Percentiles rank a stretch among this genome's conserved stretches.
Evolutionary conservation across 805 yeast genomes (phyloP).

Genomic region (Candida nemodendra): DNA sequence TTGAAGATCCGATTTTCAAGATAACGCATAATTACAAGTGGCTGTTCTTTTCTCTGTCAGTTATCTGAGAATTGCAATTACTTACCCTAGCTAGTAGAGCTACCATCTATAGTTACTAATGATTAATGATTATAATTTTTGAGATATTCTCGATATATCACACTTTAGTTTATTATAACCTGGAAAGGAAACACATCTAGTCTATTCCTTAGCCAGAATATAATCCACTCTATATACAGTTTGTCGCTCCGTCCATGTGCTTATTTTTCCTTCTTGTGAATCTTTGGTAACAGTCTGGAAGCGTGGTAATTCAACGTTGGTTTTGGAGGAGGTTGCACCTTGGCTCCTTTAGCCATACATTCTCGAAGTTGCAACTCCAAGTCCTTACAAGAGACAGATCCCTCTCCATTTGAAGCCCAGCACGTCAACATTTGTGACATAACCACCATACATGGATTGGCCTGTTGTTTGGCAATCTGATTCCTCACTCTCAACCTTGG

Average conservation of each 20-base stretch:
- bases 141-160: too few species aligned
- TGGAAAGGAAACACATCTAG: too few species aligned
- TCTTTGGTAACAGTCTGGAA: constrained; percentile 52
- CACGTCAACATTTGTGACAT: constrained; percentile 87
- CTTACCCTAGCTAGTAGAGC: too few species aligned
- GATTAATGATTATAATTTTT: too few species aligned
- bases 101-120: too few species aligned
- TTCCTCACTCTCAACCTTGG: constrained; percentile 71
- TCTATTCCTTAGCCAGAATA: too few species aligned
- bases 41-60: too few species aligned
- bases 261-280: constrained; percentile 37
- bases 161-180: too few species aligned
- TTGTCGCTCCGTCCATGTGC: neutral
- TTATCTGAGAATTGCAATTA: too few species aligned
- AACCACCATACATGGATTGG: constrained; percentile 73
- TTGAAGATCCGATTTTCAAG: too few species aligned
- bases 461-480: constrained; percentile 53
- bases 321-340: constrained; percentile 36
- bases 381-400: constrained; percentile 60
- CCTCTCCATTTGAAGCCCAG: constrained; percentile 96
- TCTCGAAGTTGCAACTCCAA: constrained; percentile 68
- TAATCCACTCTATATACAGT: neutral
- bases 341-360: constrained; percentile 57
- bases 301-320: constrained; percentile 57
- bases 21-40: too few species aligned